phyloP scores from a whole-genome alignment of 805 yeast species.

The Maudiozyma barnettii region DNA sequence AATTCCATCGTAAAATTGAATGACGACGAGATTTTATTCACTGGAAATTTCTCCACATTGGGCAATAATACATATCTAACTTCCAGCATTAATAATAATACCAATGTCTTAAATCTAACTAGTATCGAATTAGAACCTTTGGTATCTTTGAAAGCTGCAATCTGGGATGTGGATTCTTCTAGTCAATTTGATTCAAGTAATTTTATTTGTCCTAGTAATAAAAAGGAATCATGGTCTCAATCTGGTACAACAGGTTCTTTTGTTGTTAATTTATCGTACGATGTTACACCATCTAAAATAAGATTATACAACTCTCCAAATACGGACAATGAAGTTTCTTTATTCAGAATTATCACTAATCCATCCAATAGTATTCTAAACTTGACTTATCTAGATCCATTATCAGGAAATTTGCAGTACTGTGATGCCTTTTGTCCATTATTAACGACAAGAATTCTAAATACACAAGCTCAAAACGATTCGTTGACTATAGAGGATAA shows the following conservation, averaged over 20 bases:
- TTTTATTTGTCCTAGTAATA: slow-evolving; percentile 49
- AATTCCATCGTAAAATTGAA: slow-evolving; percentile 51
- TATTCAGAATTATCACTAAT: slow-evolving; percentile 63
- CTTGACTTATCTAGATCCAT: slow-evolving; percentile 72
- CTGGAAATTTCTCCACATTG: slow-evolving; percentile 62
- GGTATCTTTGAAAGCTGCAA: slow-evolving; percentile 49
- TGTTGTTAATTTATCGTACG: slow-evolving; percentile 48
- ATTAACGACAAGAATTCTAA: slow-evolving; percentile 32
- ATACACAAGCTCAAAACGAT: slow-evolving; percentile 17
- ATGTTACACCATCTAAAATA: slow-evolving; percentile 57
- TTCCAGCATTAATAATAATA: slow-evolving; percentile 12
- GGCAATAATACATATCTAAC: slow-evolving; percentile 30
- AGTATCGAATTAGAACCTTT: slow-evolving; percentile 47
- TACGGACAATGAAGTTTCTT: slow-evolving; percentile 37
- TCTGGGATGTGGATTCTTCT: slow-evolving; percentile 38
- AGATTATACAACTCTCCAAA: slow-evolving; percentile 55
- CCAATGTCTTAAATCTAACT: slow-evolving; percentile 24
- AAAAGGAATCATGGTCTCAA: slow-evolving; percentile 44
- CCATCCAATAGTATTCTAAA: slow-evolving; percentile 91
- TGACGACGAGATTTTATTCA: slow-evolving; percentile 53
- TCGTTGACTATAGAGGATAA: slow-evolving; percentile 17
- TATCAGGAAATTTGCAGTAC: slow-evolving; percentile 40
- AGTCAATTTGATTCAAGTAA: slow-evolving; percentile 24
- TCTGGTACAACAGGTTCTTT: slow-evolving; percentile 51
- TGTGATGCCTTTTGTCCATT: slow-evolving; percentile 93